These are phyloP conservation scores for Pseudonectria buxi DNA, from an alignment of 2,329 filamentous ascomycete genomes.

Conservation along the genomic window DNA sequence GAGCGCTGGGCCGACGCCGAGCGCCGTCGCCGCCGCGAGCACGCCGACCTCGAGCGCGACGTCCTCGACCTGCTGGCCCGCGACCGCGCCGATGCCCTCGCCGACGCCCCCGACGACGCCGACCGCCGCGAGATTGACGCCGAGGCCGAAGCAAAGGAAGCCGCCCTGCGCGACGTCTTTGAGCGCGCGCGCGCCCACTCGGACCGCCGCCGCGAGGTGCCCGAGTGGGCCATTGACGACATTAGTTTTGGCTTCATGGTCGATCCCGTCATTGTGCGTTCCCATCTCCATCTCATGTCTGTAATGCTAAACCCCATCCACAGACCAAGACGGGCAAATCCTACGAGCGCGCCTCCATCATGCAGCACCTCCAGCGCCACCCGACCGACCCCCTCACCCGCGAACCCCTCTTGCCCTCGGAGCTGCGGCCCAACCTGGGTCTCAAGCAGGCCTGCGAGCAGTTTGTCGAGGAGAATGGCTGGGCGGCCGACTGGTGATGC, in stretches of 20 bases:
- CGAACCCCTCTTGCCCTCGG: conserved; percentile 59
- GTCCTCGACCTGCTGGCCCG: conserved; percentile 45
- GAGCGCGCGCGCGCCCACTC: conserved; percentile 40
- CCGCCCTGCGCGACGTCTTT: conserved; percentile 41
- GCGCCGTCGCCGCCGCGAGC: conserved; percentile 48
- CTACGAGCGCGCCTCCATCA: conserved; percentile 79
- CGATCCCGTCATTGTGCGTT: conserved; percentile 55
- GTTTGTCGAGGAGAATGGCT: conserved; percentile 80
- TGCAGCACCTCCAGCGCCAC: conserved; percentile 74
- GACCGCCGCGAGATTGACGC: conserved; percentile 41
- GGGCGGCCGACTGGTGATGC: conserved; percentile 80
- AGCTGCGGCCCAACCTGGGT: conserved; percentile 75
- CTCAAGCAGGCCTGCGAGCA: conserved; percentile 78
- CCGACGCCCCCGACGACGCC: conserved; percentile 35
- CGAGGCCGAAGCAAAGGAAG: conserved; percentile 42
- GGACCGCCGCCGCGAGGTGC: conserved; percentile 52
- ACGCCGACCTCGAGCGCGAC: conserved; percentile 53
- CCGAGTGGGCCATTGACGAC: conserved; percentile 71
- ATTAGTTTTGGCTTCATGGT: conserved; percentile 70
- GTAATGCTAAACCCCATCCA: conserved; percentile 11
- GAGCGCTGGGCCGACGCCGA: conserved; percentile 77
- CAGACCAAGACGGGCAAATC: conserved; percentile 80
- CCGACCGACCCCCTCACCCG: conserved; percentile 78
- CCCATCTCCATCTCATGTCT: background rate
- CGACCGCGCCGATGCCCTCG: conserved; percentile 38